Conservation (phyloP, 345 rosid species). For the Odontarrhena argentea region DNA sequence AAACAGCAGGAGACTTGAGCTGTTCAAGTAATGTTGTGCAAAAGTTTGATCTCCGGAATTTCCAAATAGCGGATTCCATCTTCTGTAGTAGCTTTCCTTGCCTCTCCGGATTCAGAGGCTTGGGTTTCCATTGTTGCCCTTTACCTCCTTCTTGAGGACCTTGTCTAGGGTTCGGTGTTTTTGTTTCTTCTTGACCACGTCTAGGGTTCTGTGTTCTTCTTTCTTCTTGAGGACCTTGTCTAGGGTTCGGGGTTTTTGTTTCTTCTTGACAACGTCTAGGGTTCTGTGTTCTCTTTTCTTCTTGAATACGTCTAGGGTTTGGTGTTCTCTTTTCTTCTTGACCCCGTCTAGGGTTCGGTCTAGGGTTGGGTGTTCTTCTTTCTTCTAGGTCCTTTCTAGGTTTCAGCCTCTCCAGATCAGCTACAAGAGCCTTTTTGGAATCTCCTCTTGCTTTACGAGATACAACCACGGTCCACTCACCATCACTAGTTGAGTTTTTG, state of each 20-base stretch:
- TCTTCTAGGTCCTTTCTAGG: too few species aligned
- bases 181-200: too few species aligned
- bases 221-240: too few species aligned
- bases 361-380: too few species aligned
- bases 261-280: too few species aligned
- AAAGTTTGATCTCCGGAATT: constrained; percentile 59
- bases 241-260: too few species aligned
- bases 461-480: constrained; percentile 79
- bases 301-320: too few species aligned
- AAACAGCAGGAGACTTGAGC: constrained; percentile 53
- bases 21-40: constrained; percentile 57
- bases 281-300: too few species aligned
- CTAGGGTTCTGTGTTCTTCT: too few species aligned
- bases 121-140: constrained; percentile 53
- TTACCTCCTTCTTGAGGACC: not conserved
- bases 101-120: constrained; percentile 50
- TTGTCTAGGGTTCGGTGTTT: too few species aligned
- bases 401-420: constrained; percentile 45
- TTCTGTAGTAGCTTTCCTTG: constrained; percentile 57
- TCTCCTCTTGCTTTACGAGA: constrained; percentile 52
- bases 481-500: constrained; percentile 44
- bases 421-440: constrained; percentile 18
- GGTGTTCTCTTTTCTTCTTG: too few species aligned
- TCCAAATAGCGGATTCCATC: constrained; percentile 47
- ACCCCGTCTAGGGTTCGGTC: too few species aligned